Base-by-base conservation (phyloP, 768 basidiomycete species). In the Lenzites betulinus region DNA sequence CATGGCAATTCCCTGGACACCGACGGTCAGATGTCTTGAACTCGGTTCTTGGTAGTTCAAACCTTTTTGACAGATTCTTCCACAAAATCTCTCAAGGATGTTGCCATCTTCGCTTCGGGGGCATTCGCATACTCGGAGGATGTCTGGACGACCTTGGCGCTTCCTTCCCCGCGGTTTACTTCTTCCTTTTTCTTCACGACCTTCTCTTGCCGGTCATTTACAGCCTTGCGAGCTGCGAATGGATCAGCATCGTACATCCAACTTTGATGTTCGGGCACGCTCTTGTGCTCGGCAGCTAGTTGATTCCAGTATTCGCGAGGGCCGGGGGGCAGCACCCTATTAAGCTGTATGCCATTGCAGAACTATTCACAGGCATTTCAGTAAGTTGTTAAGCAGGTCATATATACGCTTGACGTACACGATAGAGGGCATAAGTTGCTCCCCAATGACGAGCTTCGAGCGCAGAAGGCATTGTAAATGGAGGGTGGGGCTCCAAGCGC, bases 201-300 rank as follows among this genome's bases (percentile, higher is more conserved):
- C 61, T 84, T 86, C 26, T 73, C 78, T 69, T 92, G 90, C 36
- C 90, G 78, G 44, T 84, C 81, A 15, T 85, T 81, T 2, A 92
- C 89, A 56, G 80, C 78, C 63, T 83, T 84, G 59, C 80, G 81
- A 7, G 92, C 91, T 18, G 82, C 80, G 67, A 95, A 96, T 2
- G 93, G 94, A 77, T 96, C 93, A 7, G 86, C 77, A n/a, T 85
- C 81, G 66, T 90, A 96, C 84, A 92, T 89, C 93, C 93, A 95
- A 51, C 81, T 82, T 69, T 84, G 81, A 70, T 93, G 90, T 2
- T 85, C 80, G 1, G 87, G 85, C 3, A 81, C 79, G 18, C 72
- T 72, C 64, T 87, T 88, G 65, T 93, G 92, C 68, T 93, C 88
- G 2, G 73, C 74, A 8, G 84, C 85, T 1, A 97, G 76, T 65